A percentile compares a stretch with the other conserved stretches of the same genome.
Conservation (phyloP, 106 monocot species). For the Dendrobium officinale region DNA sequence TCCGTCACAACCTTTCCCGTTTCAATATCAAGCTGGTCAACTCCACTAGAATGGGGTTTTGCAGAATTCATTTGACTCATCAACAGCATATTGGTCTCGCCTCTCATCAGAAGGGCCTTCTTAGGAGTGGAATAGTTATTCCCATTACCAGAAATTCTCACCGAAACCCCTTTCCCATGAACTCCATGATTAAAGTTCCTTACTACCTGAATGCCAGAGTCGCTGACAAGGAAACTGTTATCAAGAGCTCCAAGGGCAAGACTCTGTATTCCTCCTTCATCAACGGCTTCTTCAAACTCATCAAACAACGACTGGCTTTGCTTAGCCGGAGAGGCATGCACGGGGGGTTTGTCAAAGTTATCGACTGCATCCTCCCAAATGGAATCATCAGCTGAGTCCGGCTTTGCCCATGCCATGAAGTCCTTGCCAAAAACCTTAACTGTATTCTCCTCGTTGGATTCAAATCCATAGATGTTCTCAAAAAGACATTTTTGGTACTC, state of each 20-base stretch:
- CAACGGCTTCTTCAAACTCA: conserved; percentile 10
- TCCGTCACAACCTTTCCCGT: conserved; percentile 74
- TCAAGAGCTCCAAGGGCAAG: conserved; percentile 83
- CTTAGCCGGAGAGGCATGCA: conserved; percentile 22
- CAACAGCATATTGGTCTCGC: conserved; percentile 84
- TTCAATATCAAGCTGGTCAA: conserved; percentile 77
- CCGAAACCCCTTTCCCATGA: conserved; percentile 73
- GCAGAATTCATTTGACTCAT: conserved; percentile 52
- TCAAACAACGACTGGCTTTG: background rate
- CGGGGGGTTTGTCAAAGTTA: conserved; percentile 35
- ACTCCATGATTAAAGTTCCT: conserved; percentile 81
- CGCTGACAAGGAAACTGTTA: conserved; percentile 81
- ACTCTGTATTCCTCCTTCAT: conserved; percentile 44
- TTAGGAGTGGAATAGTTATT: conserved; percentile 33
- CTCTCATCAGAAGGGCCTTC: conserved; percentile 77
- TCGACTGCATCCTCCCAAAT: conserved; percentile 92
- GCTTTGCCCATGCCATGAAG: conserved; percentile 83
- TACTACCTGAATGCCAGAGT: conserved; percentile 75
- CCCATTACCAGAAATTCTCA: conserved; percentile 34
- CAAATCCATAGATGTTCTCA: conserved; percentile 64
- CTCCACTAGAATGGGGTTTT: conserved; percentile 43
- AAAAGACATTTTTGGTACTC: conserved; percentile 65
- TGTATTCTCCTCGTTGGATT: conserved; percentile 47
- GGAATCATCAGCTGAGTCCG: conserved; percentile 66
- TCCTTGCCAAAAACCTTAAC: conserved; percentile 80